These are phyloP conservation scores for Trichoderma aggressivum DNA, from an alignment of 2,329 filamentous ascomycete species.

Conservation along the genomic window DNA sequence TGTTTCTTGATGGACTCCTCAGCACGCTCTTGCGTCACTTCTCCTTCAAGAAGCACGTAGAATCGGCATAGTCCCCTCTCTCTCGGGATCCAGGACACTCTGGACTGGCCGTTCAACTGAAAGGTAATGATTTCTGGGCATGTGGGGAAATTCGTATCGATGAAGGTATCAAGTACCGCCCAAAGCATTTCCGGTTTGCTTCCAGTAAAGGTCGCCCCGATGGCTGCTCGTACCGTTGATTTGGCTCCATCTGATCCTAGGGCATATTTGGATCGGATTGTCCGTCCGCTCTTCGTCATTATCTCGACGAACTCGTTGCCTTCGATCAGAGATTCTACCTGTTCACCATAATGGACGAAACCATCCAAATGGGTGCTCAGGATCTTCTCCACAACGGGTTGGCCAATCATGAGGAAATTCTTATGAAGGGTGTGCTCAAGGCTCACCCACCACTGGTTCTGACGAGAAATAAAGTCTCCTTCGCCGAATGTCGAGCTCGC, in stretches of 20 bases:
- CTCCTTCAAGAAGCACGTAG: slow-evolving; percentile 45
- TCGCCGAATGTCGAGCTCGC: slow-evolving; percentile 47
- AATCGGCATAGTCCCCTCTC: slow-evolving; percentile 47
- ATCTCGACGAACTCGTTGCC: slow-evolving; percentile 47
- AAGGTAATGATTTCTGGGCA: slow-evolving; percentile 48
- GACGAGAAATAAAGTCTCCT: slow-evolving; percentile 46
- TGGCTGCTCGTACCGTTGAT: slow-evolving; percentile 42
- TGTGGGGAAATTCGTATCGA: slow-evolving; percentile 47
- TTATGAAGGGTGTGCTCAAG: slow-evolving; percentile 44
- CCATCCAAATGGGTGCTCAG: slow-evolving; percentile 35
- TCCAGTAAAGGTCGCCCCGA: slow-evolving; percentile 42
- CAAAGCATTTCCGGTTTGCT: slow-evolving; percentile 50
- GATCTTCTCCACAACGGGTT: slow-evolving; percentile 42
- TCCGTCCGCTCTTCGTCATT: slow-evolving; percentile 32
- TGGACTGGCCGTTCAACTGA: slow-evolving; percentile 42
- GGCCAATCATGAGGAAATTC: slow-evolving; percentile 50
- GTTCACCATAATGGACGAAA: slow-evolving; percentile 37
- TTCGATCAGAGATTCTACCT: slow-evolving; percentile 50
- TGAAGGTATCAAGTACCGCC: slow-evolving; percentile 47
- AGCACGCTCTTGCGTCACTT: slow-evolving; percentile 39
- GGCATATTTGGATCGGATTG: slow-evolving; percentile 39
- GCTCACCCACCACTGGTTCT: slow-evolving; percentile 47
- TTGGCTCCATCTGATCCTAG: slow-evolving; percentile 53
- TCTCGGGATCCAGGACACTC: slow-evolving; percentile 48
- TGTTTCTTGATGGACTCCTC: slow-evolving; percentile 43